A percentile compares a stretch with the other conserved stretches of the same genome.
Evolutionary conservation across 139 green algal species (phyloP).

Genomic region (Volvox africanus): DNA sequence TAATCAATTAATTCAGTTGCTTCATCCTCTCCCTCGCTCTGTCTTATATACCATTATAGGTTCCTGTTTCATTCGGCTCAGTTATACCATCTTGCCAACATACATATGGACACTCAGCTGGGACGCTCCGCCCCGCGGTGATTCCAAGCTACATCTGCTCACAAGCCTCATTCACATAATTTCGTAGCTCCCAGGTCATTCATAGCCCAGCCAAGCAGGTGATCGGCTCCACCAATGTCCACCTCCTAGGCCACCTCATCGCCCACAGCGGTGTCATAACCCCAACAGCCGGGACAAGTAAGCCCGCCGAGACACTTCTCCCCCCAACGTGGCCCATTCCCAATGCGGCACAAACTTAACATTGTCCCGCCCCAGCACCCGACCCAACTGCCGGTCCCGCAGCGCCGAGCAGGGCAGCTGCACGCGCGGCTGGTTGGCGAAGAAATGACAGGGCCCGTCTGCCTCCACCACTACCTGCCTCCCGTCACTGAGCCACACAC

Average conservation of each 20-base stretch:
- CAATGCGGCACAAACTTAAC: slow-evolving; percentile 12
- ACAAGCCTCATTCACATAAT: not conserved
- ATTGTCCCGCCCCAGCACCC: not conserved
- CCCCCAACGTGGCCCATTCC: not conserved
- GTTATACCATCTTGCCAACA: too few relatives aligned
- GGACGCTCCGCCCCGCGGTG: too few relatives aligned
- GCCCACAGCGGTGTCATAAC: not conserved
- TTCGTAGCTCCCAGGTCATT: not conserved
- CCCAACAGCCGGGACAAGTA: not conserved
- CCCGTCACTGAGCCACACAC: slow-evolving; percentile 13
- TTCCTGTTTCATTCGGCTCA: too few relatives aligned
- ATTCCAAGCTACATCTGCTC: too few relatives aligned
- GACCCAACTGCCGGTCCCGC: slow-evolving; percentile 18
- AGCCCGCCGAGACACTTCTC: not conserved
- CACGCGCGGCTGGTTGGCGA: not conserved
- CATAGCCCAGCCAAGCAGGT: not conserved
- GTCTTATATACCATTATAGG: too few relatives aligned
- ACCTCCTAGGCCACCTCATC: not conserved
- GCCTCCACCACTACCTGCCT: slow-evolving; percentile 5
- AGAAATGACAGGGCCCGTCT: slow-evolving; percentile 3
- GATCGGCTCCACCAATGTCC: not conserved
- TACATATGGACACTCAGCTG: too few relatives aligned
- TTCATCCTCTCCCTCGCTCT: too few relatives aligned
- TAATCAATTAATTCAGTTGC: too few relatives aligned
- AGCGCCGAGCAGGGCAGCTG: not conserved